A percentile compares a stretch with the other conserved stretches of the same genome.
Conservation (phyloP, 495 filamentous ascomycete species). For the Penicillium arizonense region DNA sequence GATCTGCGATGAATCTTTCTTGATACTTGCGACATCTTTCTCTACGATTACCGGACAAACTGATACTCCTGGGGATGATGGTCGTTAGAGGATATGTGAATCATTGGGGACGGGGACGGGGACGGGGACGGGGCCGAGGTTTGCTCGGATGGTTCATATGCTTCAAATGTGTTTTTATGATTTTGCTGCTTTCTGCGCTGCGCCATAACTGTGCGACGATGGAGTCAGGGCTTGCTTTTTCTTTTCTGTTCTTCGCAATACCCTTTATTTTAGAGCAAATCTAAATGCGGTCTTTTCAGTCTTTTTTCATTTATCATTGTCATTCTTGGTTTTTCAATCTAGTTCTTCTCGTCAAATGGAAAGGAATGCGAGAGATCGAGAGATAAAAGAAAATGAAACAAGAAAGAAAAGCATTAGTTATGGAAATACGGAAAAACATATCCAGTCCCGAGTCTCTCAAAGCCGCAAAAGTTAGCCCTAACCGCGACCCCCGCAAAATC, state of each 20-base stretch:
- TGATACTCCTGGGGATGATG: too few species aligned
- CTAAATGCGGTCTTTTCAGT: neutral
- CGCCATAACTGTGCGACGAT: neutral
- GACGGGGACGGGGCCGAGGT: neutral
- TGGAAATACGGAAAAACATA: too few species aligned
- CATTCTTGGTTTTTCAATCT: too few species aligned
- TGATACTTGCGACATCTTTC: neutral
- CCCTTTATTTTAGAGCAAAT: slow-evolving; percentile 7
- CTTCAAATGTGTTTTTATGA: neutral
- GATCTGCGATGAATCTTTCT: neutral
- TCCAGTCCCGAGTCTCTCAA: too few species aligned
- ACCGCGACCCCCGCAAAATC: too few species aligned
- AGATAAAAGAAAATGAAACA: too few species aligned
- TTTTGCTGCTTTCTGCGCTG: neutral
- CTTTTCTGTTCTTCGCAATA: slow-evolving; percentile 3
- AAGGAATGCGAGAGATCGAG: too few species aligned
- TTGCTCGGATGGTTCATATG: neutral
- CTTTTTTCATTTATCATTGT: too few species aligned
- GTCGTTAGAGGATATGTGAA: too few species aligned
- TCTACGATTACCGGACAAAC: neutral
- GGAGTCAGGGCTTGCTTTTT: neutral
- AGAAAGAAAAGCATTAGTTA: too few species aligned
- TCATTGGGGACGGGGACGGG: too few species aligned
- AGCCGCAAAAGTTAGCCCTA: too few species aligned
- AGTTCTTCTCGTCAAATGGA: neutral